Base-by-base conservation (phyloP, 768 basidiomycete species). In the Hortiboletus campestris region DNA sequence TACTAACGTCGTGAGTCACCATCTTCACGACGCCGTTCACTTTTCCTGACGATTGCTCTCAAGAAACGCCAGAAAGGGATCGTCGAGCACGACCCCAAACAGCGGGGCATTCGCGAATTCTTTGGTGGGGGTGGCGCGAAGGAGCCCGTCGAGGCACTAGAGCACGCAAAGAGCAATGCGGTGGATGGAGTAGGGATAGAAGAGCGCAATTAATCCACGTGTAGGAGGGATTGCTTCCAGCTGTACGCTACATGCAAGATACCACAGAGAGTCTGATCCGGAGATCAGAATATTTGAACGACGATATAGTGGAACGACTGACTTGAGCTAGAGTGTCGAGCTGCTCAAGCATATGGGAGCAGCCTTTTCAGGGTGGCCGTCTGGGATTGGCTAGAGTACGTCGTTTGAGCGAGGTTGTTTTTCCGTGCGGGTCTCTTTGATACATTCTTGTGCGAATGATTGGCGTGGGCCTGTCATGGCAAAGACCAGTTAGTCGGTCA, bases 61-160 rank as follows among this genome's bases (percentile, higher is more conserved):
- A 57, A 82, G 81, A 78, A 74, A 45, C 83, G 91, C 5, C 91
- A 94, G 68, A 82, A 78, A 56, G 89, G 89, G 3, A 90, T 92
- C 1, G 86, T 91, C 44, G 86, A 85, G 1, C 80, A 86, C 65
- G 91, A 94, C 64, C 83, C 84, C 31, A 82, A 82, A 55, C 91
- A 95, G 67, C 77, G 80, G 58, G 84, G 87, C 64, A 87, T 94
- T 44, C 80, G 88, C 20, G 77, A 79, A 3, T 93, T 91, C 76
- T 89, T 93, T 61, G 78, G 80, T 38, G 77, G 79, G 17, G 52
- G 60, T 31, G 38, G 53, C 3, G 42, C 42, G 28, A 60, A 63
- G 53, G 35, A 56, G 19, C 44, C 54, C 22, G 57, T 49, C 8
- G 64, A 62, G 34, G 55, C 40, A 19, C 46, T 46, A 6, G 52